Evolutionary conservation across 352 stramenopile genomes (phyloP).

Genomic region (Phytopythium montanum): DNA sequence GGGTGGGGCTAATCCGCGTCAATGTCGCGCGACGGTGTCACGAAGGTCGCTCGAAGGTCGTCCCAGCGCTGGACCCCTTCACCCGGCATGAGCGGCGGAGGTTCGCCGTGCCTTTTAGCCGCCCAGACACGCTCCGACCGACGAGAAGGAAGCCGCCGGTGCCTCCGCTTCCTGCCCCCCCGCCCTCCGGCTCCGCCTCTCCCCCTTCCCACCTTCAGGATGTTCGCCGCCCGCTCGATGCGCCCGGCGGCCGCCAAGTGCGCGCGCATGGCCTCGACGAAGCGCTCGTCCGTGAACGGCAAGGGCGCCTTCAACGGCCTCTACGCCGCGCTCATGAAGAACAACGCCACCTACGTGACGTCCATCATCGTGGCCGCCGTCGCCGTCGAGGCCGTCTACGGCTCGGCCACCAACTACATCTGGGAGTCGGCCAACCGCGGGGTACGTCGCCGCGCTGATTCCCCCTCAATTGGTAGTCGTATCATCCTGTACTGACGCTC

Average conservation of each 20-base stretch:
- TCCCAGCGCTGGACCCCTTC: not conserved
- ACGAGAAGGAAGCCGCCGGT: not conserved
- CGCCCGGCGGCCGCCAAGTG: slow-evolving; percentile 37
- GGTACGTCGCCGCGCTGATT: slow-evolving; percentile 33
- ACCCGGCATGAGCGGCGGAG: slow-evolving; percentile 2
- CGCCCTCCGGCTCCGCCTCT: not conserved
- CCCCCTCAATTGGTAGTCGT: not conserved
- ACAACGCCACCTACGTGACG: slow-evolving; percentile 75
- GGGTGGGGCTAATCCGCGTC: not conserved
- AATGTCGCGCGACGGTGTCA: too few species aligned
- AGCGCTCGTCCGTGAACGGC: slow-evolving; percentile 76
- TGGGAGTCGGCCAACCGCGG: slow-evolving; percentile 84
- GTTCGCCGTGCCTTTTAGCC: not conserved
- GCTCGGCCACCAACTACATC: slow-evolving; percentile 63
- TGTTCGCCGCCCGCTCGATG: slow-evolving; percentile 60
- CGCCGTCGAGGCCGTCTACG: slow-evolving; percentile 72
- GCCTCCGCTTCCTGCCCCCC: not conserved
- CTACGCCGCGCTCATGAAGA: slow-evolving; percentile 84
- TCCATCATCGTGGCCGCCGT: slow-evolving; percentile 69
- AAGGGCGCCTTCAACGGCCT: slow-evolving; percentile 53
- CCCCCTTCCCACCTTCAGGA: slow-evolving; percentile 6
- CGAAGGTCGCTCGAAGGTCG: too few species aligned
- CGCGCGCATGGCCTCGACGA: slow-evolving; percentile 53
- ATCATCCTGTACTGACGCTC: not conserved
- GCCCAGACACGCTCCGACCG: not conserved